phyloP scores from a whole-genome alignment of 1,284 basidiomycete genomes.

The Phylloporus sp. region DNA sequence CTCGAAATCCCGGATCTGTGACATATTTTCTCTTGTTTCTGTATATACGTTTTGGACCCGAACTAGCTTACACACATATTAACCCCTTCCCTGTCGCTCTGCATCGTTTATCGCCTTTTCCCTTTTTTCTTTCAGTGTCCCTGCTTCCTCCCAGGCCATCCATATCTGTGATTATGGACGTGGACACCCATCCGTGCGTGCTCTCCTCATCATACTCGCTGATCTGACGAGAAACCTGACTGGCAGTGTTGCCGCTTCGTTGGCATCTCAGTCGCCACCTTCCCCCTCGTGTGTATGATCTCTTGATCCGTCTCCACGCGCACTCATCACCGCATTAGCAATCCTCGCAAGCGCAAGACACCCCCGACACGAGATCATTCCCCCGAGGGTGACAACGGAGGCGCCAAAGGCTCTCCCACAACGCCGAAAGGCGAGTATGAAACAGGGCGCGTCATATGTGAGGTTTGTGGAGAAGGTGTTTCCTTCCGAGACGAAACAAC shows the following conservation, averaged over 20 bases:
- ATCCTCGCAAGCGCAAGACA: constrained; percentile 48
- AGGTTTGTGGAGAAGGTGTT: constrained; percentile 59
- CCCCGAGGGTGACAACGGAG: constrained; percentile 22
- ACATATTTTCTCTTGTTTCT: constrained; percentile 46
- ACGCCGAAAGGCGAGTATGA: constrained; percentile 51
- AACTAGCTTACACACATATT: constrained; percentile 42
- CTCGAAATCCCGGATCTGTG: constrained; percentile 45
- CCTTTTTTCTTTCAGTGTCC: constrained; percentile 4
- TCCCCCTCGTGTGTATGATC: constrained; percentile 25
- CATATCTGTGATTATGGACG: constrained; percentile 27
- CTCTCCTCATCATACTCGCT: constrained; percentile 4
- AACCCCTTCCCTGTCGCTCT: constrained; percentile 30
- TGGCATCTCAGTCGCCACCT: constrained; percentile 21
- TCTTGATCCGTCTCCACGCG: constrained; percentile 25
- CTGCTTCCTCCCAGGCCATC: constrained; percentile 5
- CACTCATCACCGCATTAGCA: constrained; percentile 22
- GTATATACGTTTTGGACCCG: constrained; percentile 44
- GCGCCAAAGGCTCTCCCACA: constrained; percentile 19
- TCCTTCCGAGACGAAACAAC: constrained; percentile 65
- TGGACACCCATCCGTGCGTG: constrained; percentile 24
- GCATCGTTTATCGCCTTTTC: constrained; percentile 10
- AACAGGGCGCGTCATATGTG: constrained; percentile 65
- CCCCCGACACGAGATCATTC: constrained; percentile 32
- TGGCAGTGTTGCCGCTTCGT: constrained; percentile 17
- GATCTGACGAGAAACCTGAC: constrained; percentile 25